Evolutionary conservation across 2,329 filamentous ascomycete species (phyloP).

Genomic region (Sporothrix globosa): DNA sequence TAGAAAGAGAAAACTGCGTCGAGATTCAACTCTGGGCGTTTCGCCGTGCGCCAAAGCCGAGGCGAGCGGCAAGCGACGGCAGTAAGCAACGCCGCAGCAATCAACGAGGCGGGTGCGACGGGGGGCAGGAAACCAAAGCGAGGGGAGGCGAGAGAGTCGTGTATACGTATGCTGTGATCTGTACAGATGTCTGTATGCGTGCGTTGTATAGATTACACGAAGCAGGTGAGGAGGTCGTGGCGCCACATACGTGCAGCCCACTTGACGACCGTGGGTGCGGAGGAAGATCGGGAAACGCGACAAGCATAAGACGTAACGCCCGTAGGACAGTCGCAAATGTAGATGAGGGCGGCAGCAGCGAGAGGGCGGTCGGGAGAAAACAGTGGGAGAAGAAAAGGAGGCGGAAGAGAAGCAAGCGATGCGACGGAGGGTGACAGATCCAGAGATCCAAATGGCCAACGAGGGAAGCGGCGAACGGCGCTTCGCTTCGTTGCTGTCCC

Average conservation of each 20-base stretch:
- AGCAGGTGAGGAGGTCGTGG: slow-evolving; percentile 1
- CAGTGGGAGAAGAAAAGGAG: background rate
- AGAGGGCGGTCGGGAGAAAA: background rate
- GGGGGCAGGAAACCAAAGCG: background rate
- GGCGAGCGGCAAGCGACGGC: slow-evolving; percentile 20
- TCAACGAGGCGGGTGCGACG: slow-evolving; percentile 4
- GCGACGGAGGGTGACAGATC: slow-evolving; percentile 10
- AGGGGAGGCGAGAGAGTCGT: background rate
- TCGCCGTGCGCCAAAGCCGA: slow-evolving; percentile 10
- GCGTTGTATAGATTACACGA: background rate
- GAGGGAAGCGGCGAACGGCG: slow-evolving; percentile 22
- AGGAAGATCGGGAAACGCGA: background rate
- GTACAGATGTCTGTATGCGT: background rate
- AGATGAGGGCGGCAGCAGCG: background rate
- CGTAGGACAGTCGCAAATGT: background rate
- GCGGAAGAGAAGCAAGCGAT: background rate
- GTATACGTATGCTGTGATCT: background rate
- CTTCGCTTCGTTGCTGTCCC: slow-evolving; percentile 3
- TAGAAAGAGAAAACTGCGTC: too few relatives aligned
- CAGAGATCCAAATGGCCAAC: slow-evolving; percentile 20
- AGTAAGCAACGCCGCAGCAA: slow-evolving; percentile 10
- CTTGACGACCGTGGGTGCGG: background rate
- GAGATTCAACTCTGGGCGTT: background rate
- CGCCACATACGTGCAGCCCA: background rate
- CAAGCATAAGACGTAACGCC: background rate